Conservation (phyloP, 2,329 filamentous ascomycete genomes). For the Penicillium sp. region DNA sequence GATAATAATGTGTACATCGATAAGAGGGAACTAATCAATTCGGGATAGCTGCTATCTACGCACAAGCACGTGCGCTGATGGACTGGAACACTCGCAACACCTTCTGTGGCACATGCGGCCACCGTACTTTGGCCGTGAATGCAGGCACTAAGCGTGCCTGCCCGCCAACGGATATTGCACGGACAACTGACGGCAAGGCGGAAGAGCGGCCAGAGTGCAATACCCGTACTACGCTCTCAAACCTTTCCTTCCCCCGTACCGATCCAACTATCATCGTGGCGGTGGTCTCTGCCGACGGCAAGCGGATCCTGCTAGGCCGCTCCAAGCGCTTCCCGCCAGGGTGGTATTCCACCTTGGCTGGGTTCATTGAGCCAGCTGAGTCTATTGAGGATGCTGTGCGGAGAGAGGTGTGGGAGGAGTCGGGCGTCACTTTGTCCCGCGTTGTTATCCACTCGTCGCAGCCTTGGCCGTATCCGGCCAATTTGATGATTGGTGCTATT, state of each 20-base stretch:
- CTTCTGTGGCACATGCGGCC: conserved; percentile 87
- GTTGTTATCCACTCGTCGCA: conserved; percentile 81
- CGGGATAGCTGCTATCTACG: conserved; percentile 75
- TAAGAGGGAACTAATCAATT: not conserved
- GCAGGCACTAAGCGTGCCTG: conserved; percentile 46
- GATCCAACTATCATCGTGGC: conserved; percentile 96
- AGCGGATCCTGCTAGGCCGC: conserved; percentile 77
- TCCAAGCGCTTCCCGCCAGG: conserved; percentile 76
- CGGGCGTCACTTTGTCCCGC: conserved; percentile 70
- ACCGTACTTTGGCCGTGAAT: conserved; percentile 62
- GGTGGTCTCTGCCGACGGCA: conserved; percentile 75
- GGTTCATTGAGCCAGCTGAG: conserved; percentile 82
- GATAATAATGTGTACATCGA: not conserved
- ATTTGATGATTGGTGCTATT: conserved; percentile 82
- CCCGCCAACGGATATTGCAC: conserved; percentile 44
- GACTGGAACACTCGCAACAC: conserved; percentile 95
- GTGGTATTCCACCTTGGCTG: conserved; percentile 87
- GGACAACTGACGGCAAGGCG: conserved; percentile 27
- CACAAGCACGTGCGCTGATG: conserved; percentile 78
- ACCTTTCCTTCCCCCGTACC: conserved; percentile 86
- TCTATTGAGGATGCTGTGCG: conserved; percentile 80
- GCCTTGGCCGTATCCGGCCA: conserved; percentile 83
- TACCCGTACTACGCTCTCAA: conserved; percentile 81
- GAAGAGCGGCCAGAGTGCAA: conserved; percentile 65
- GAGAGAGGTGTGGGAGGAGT: conserved; percentile 83